Base-by-base conservation (phyloP, 148 eudicot species). In the Tetragonia tetragonoides region DNA sequence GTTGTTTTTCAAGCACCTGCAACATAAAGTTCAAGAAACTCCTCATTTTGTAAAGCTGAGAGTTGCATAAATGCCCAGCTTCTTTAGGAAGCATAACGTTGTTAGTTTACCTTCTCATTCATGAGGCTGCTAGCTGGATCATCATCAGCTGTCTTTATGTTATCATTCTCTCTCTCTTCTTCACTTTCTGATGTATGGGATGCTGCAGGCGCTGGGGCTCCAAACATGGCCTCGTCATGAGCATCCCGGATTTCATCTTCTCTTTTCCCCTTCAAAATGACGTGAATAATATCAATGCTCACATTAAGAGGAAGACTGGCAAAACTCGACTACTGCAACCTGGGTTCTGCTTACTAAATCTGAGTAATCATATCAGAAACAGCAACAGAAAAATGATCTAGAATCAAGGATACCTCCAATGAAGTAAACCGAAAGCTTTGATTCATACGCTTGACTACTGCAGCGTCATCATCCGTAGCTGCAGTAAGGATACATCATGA, bases 221-320 rank as follows among this genome's bases (percentile, higher is more conserved):
- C 99, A 88, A 95, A 95, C 83, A 95, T 95, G 69, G 99, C 97
- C 76, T 90, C 87, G 46, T 95, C 99, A 62, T 95, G 99, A 75
- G 95, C 93, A 75, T 86, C 87, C 86, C 83, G 84, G 34, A 95
- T 75, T 57, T 84, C 76, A 39, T 95, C 97, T 88, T 88, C 97
- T 67, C 79, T 86, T 75, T 79, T 93, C 39, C 90, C 84, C 99
- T 95, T 80, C 39, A 83, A 69, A 76, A 38, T 42, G 60, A 34
- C 53, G 60, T 37, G 51, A 47, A 34, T 54, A 59, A 28, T 28
- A 28, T 28, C 34, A n/a, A n/a, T 40, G 3, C 3, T n/a, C 46
- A 2, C 24, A 47, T 72, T 20, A 77, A 47, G 47, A 7, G 1
- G 28, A 38, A 72, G 40, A 74, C 4, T 5, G 56, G 44, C 40